Evolutionary conservation across 2,329 filamentous ascomycete species (phyloP).

Genomic region (Scedosporium boydii): DNA sequence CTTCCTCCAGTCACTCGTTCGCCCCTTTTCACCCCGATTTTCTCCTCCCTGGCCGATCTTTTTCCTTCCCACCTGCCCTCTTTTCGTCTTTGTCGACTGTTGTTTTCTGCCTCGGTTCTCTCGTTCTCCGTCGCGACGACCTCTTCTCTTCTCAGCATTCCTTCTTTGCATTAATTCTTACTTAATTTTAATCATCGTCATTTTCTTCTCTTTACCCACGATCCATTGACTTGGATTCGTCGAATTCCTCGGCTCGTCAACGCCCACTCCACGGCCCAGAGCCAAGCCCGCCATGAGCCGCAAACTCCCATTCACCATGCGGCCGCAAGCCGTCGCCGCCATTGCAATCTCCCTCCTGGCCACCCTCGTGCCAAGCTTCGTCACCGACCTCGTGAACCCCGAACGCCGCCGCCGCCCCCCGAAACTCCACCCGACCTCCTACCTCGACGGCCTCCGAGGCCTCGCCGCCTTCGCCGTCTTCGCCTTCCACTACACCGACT

Average conservation of each 20-base stretch:
- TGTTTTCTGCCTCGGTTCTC: too few species aligned
- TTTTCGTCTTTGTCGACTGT: too few species aligned
- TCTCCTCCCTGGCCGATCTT: background rate
- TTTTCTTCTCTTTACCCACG: background rate
- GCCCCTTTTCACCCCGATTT: background rate
- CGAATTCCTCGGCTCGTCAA: background rate
- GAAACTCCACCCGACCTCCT: constrained; percentile 41
- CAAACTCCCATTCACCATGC: background rate
- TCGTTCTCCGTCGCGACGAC: too few species aligned
- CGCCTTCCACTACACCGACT: constrained; percentile 39
- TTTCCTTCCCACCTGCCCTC: too few species aligned
- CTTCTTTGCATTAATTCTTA: too few species aligned
- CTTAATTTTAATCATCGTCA: too few species aligned
- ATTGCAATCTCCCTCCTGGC: constrained; percentile 1
- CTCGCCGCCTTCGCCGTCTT: constrained; percentile 46
- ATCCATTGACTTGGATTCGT: background rate
- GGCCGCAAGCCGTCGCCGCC: background rate
- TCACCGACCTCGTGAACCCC: constrained; percentile 9
- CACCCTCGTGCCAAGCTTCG: constrained; percentile 10
- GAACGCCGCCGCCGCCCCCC: constrained; percentile 10
- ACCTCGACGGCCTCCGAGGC: constrained; percentile 49
- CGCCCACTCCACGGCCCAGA: background rate
- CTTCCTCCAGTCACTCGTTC: background rate
- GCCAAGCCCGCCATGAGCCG: background rate
- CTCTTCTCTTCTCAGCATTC: too few species aligned